These are phyloP conservation scores for Penicillium paneum DNA, from an alignment of 2,329 filamentous ascomycete species.

Conservation along the genomic window DNA sequence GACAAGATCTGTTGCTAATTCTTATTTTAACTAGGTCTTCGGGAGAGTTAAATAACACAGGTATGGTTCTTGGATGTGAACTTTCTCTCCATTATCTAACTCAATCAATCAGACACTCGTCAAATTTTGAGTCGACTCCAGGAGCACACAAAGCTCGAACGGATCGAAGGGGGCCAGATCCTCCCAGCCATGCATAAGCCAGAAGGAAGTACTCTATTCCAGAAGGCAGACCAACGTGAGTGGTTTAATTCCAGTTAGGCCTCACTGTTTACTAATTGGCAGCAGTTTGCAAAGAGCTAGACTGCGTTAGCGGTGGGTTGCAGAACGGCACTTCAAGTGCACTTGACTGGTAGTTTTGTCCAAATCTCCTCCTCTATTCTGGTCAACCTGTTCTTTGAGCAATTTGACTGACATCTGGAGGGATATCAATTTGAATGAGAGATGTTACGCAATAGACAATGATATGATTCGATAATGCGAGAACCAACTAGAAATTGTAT, in stretches of 20 bases:
- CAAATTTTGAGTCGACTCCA: conserved; percentile 20
- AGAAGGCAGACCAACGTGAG: conserved; percentile 30
- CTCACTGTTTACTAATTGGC: neutral
- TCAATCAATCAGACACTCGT: neutral
- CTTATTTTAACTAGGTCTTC: neutral
- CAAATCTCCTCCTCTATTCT: neutral
- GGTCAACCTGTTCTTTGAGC: neutral
- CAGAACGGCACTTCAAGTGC: neutral
- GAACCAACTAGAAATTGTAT: too few relatives aligned
- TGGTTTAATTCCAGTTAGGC: neutral
- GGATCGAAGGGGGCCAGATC: conserved; percentile 17
- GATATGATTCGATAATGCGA: neutral
- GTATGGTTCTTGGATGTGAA: neutral
- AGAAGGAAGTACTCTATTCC: conserved; percentile 23
- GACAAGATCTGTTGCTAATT: neutral
- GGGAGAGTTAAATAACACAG: neutral
- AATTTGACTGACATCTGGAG: rapidly evolving
- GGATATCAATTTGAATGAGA: too few relatives aligned
- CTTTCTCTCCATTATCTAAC: neutral
- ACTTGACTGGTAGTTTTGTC: conserved; percentile 16
- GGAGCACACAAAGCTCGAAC: conserved; percentile 26
- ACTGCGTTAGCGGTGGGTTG: conserved; percentile 13
- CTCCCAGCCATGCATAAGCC: conserved; percentile 28
- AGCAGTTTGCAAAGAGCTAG: conserved; percentile 23
- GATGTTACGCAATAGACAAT: neutral